Evolutionary conservation across 805 yeast genomes (phyloP), one percentile per base, ranked within the genome.

Genomic region (Zygosaccharomyces kombuchaensis): DNA sequence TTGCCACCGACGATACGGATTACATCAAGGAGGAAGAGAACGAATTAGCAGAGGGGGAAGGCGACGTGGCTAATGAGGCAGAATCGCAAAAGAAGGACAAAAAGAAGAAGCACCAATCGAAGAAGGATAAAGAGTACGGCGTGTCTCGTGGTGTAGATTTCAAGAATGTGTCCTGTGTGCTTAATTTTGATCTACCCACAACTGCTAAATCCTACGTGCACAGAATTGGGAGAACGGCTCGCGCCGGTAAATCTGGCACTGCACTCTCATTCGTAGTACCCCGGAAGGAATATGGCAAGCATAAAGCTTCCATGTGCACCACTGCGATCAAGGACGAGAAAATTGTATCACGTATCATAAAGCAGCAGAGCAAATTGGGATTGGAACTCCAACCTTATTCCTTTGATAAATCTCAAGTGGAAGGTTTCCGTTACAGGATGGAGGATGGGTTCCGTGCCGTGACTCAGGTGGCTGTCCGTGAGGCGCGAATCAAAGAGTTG

Each of bases 121-220:
- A 69, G 46, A 73, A 76, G 47, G 89, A 84, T 58, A 75, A 72
- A 50, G 98, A 93, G 57, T 93, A 84, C 62, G 95, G 97, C 52
- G 97, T 90, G 34, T 85, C 96, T 21, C 80, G 99, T 66, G 99
- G 99, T 60, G 95, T 93, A 32, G 99, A 93, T 68, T 93, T 93
- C 74, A 82, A 78, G 58, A 91, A 93, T 58, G 98, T 93, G 48
- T 93, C 97, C 7, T 93, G 98, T 70, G 99, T 93, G 6, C 72
- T 93, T 53, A 93, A 93, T 68, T 93, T 93, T 65, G 99, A 93
- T 63, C 72, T 93, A 56, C 99, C 99, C 34, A 77, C 87, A 3
- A 81, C 95, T 8, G 82, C 97, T 4, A 85, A 84, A 62, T 80
- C 95, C 2, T 93, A 93, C 62, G 82, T 88, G 25, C 99, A 93